Evolutionary conservation across 495 filamentous ascomycete species (phyloP).

Genomic region (Neurospora intermedia): DNA sequence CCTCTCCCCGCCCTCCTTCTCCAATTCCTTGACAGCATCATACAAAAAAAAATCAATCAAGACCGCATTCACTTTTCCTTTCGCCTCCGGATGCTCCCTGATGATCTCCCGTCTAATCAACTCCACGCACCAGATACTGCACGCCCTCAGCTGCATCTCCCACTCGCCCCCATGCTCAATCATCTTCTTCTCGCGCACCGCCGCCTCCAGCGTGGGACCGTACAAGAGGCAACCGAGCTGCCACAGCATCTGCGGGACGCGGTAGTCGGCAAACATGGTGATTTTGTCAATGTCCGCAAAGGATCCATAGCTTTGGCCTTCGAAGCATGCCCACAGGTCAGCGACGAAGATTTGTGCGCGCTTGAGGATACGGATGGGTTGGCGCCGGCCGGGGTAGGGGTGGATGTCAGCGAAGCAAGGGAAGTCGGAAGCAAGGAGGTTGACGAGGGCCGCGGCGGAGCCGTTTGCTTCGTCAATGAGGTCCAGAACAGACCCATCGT

Average conservation of each 20-base stretch:
- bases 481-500: conserved; percentile 62
- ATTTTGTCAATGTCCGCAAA: conserved; percentile 89
- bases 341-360: conserved; percentile 92
- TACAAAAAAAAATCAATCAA: conserved; percentile 96
- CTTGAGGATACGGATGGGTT: conserved; percentile 71
- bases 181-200: conserved; percentile 49
- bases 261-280: conserved; percentile 99
- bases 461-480: conserved; percentile 63
- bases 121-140: conserved; percentile 91
- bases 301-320: conserved; percentile 65
- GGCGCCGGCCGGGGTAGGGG: conserved; percentile 54
- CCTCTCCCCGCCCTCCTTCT: conserved; percentile 45
- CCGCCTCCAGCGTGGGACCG: conserved; percentile 62
- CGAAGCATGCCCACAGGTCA: conserved; percentile 90
- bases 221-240: conserved; percentile 73
- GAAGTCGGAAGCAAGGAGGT: conserved; percentile 70
- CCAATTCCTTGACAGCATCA: conserved; percentile 79
- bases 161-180: conserved; percentile 64
- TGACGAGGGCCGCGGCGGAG: conserved; percentile 76
- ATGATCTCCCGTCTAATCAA: conserved; percentile 77
- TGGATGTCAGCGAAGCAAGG: conserved; percentile 77
- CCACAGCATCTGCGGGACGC: conserved; percentile 88
- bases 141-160: conserved; percentile 80
- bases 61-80: conserved; percentile 62
- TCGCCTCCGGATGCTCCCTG: conserved; percentile 53